Evolutionary conservation across 2,329 filamentous ascomycete genomes (phyloP), one percentile per base, ranked within the genome.

Genomic region (Colletotrichum higginsianum): DNA sequence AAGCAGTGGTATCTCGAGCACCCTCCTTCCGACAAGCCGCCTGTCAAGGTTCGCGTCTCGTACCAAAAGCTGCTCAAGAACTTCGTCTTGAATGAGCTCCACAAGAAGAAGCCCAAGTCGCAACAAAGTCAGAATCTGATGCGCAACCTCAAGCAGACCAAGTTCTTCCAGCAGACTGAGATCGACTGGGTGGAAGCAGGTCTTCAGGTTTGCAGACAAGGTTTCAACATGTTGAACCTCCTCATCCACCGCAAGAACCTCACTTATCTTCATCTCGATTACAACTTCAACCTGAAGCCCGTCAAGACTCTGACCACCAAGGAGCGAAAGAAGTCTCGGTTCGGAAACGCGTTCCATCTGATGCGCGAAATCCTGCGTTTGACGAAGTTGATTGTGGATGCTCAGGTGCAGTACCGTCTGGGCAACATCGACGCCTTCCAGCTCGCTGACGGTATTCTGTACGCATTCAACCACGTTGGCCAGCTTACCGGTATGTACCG

Each of bases 111-210:
- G 75, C 94, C 96, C 8, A 98, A 99, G 86, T 94, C 96, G 4
- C 92, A 98, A 76, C 98, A 95, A 85, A 97, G 96, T 80, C 96
- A 99, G 79, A 94, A 97, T 78, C 84, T 99, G 69, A 89, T 98
- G 80, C 91, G 91, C 77, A 97, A 94, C 11, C 84, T 99, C 75
- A 98, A 98, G 83, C 92, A 94, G 76, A 99, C 96, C 58, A 99
- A 99, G 79, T 99, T 99, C 85, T 99, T 99, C 88, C 97, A 99
- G 83, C 96, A 98, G 83, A 99, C 96, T 3, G 98, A 94, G 11
- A 98, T 99, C 74, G 96, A 99, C 81, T 99, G 96, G 96, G 96
- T 99, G 52, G 96, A 99, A 85, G 96, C 97, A 77, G 96, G 97
- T 84, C 88, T 99, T 79, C 97, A 99, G 84, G 96, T 99, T 73